Conservation (phyloP, 2,329 filamentous ascomycete species). For the Monilinia vaccinii-corymbosi region DNA sequence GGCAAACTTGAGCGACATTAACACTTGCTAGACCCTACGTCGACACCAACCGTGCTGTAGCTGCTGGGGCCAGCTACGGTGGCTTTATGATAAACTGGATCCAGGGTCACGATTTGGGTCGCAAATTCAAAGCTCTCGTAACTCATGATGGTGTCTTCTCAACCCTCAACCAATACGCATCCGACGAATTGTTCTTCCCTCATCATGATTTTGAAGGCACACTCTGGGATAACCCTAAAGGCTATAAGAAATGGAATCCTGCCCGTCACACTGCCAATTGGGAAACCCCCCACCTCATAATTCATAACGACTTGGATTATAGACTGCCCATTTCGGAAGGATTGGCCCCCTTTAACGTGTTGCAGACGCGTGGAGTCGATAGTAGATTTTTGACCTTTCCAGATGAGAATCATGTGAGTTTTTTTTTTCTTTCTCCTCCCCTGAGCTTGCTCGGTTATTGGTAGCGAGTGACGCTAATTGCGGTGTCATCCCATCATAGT, state of each 20-base stretch:
- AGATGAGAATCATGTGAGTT: conserved; percentile 53
- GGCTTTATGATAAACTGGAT: conserved; percentile 87
- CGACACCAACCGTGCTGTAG: conserved; percentile 61
- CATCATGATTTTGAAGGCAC: conserved; percentile 56
- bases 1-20: background rate
- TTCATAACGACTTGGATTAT: conserved; percentile 88
- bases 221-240: conserved; percentile 45
- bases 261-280: conserved; percentile 41
- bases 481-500: conserved; percentile 33
- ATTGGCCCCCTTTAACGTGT: conserved; percentile 52
- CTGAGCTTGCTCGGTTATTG: background rate
- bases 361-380: conserved; percentile 52
- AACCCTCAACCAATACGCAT: conserved; percentile 54
- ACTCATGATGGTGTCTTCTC: conserved; percentile 83
- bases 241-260: conserved; percentile 64
- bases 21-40: conserved; percentile 39
- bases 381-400: conserved; percentile 58
- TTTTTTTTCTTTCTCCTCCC: background rate
- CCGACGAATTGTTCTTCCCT: conserved; percentile 63
- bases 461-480: conserved; percentile 5
- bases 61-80: conserved; percentile 65
- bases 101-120: conserved; percentile 73
- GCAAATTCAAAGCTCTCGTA: conserved; percentile 79
- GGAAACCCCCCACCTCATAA: conserved; percentile 75
- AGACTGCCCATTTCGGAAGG: conserved; percentile 77